phyloP scores from a whole-genome alignment of 2,329 filamentous ascomycete genomes.

The Eutypa lata region DNA sequence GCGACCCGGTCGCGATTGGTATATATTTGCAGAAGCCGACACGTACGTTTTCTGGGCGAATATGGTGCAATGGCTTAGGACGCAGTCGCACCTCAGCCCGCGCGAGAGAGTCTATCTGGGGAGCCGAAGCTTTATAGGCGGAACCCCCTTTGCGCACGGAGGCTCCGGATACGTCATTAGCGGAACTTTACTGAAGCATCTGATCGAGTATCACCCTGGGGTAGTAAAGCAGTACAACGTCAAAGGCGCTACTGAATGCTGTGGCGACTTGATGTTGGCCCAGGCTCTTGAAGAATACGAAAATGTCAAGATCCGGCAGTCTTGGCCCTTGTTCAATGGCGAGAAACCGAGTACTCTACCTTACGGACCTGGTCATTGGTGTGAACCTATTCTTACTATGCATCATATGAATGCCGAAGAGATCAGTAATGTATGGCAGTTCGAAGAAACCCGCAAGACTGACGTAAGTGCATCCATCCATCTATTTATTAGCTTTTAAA shows the following conservation, averaged over 20 bases:
- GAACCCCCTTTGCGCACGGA: slow-evolving; percentile 51
- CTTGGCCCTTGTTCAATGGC: slow-evolving; percentile 53
- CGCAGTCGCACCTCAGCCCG: slow-evolving; percentile 36
- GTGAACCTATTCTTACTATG: slow-evolving; percentile 56
- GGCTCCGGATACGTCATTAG: slow-evolving; percentile 57
- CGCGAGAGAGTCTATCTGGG: slow-evolving; percentile 47
- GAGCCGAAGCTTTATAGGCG: slow-evolving; percentile 44
- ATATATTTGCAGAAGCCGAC: slow-evolving; percentile 58
- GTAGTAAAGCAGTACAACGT: slow-evolving; percentile 45
- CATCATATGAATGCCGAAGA: slow-evolving; percentile 53
- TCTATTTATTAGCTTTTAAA: neutral
- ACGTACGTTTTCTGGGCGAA: slow-evolving; percentile 57
- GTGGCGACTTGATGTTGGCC: slow-evolving; percentile 51
- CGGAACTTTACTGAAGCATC: slow-evolving; percentile 46
- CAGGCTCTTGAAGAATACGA: slow-evolving; percentile 43
- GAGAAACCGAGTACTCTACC: slow-evolving; percentile 51
- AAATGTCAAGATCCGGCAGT: slow-evolving; percentile 39
- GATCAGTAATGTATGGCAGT: slow-evolving; percentile 50
- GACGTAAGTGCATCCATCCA: slow-evolving; percentile 29
- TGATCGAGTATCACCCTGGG: slow-evolving; percentile 40
- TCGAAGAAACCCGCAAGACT: slow-evolving; percentile 45
- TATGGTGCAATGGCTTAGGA: slow-evolving; percentile 46
- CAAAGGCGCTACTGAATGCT: slow-evolving; percentile 42
- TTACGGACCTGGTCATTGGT: slow-evolving; percentile 49
- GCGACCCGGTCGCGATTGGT: slow-evolving; percentile 54